phyloP scores from a whole-genome alignment of 257 asterid genomes.

The Nicotiana sylvestris region DNA sequence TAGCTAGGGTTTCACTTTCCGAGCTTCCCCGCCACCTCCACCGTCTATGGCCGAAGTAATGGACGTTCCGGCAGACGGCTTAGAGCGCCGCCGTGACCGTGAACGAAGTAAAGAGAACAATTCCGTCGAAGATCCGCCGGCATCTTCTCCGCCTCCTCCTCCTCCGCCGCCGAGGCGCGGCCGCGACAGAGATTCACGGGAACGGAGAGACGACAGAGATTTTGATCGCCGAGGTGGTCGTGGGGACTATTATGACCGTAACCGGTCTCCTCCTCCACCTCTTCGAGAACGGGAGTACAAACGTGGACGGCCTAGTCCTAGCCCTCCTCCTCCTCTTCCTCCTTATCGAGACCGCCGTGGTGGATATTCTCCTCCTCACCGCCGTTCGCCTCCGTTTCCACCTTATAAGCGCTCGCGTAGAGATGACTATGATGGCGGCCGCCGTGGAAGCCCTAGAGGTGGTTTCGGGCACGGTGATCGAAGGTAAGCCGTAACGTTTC shows the following conservation, averaged over 20 bases:
- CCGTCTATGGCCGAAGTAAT: slow-evolving; percentile 44
- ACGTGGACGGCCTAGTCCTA: slow-evolving; percentile 68
- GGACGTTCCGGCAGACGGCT: slow-evolving; percentile 31
- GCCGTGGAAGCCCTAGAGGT: slow-evolving; percentile 84
- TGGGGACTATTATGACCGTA: slow-evolving; percentile 66
- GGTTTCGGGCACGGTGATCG: slow-evolving; percentile 81
- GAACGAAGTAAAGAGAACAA: slow-evolving; percentile 28
- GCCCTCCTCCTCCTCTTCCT: slow-evolving; percentile 94
- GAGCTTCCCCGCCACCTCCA: background rate
- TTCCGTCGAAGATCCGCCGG: slow-evolving; percentile 34
- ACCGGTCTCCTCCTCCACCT: slow-evolving; percentile 73
- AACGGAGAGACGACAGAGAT: slow-evolving; percentile 79
- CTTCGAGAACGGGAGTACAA: slow-evolving; percentile 67
- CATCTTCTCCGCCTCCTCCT: slow-evolving; percentile 64
- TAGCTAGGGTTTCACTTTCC: slow-evolving; percentile 16
- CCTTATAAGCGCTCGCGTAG: slow-evolving; percentile 73
- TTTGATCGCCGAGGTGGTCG: slow-evolving; percentile 58
- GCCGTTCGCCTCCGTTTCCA: slow-evolving; percentile 43
- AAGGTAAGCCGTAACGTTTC: slow-evolving; percentile 40
- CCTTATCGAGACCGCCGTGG: slow-evolving; percentile 78
- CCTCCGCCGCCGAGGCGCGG: slow-evolving; percentile 54
- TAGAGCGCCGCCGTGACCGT: slow-evolving; percentile 27
- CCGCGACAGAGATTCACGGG: slow-evolving; percentile 68
- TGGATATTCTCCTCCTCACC: slow-evolving; percentile 65
- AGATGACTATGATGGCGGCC: slow-evolving; percentile 78